Conservation (phyloP, 257 asterid genomes). For the Verbascum thapsus region DNA sequence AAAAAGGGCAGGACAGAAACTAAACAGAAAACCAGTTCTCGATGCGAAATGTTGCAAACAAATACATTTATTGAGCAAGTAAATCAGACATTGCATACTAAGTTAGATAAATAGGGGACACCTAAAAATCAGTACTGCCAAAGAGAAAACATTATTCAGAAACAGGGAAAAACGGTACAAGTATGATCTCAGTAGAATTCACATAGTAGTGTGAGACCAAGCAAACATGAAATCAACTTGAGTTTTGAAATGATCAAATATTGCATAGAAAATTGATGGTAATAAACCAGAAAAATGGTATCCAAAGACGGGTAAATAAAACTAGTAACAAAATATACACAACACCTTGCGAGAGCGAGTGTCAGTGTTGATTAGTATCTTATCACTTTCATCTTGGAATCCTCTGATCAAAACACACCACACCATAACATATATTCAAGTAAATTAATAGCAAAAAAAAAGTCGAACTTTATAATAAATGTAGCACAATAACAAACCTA, state of each 20-base stretch:
- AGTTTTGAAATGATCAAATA: conserved; percentile 1
- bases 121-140: background rate
- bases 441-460: background rate
- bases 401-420: conserved; percentile 57
- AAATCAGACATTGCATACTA: background rate
- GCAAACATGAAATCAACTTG: background rate
- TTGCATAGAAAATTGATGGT: background rate
- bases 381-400: conserved; percentile 66
- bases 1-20: conserved; percentile 1
- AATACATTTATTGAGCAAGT: background rate
- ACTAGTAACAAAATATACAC: background rate
- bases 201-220: background rate
- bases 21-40: background rate
- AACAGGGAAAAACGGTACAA: too few relatives aligned
- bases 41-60: background rate
- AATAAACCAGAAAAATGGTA: background rate
- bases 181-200: too few relatives aligned
- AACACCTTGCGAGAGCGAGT: conserved; percentile 82
- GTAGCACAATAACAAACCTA: conserved; percentile 47
- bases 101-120: background rate
- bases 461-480: background rate
- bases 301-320: background rate
- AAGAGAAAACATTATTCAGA: background rate
- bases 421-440: conserved; percentile 1
- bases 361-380: conserved; percentile 82